phyloP scores from a whole-genome alignment of 2,329 filamentous ascomycete species.

The Talaromyces albobiverticillius region DNA sequence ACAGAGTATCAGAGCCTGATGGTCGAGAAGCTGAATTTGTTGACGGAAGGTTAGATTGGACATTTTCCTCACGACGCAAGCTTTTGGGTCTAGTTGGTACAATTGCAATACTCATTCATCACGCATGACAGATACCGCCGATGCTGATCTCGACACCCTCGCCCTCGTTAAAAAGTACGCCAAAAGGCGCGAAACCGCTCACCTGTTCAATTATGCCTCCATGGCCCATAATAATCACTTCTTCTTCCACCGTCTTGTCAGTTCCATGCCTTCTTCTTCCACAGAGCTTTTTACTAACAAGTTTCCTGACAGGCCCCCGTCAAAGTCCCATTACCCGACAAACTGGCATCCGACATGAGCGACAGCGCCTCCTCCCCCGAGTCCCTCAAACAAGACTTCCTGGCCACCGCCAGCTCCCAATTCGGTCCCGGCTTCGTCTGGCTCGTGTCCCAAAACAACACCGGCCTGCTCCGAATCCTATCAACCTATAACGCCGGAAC shows the following conservation, averaged over 20 bases:
- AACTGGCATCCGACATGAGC: constrained; percentile 60
- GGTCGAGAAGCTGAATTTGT: constrained; percentile 70
- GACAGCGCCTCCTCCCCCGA: constrained; percentile 77
- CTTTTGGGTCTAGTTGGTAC: too few relatives aligned
- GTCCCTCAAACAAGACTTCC: constrained; percentile 74
- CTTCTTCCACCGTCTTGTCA: constrained; percentile 48
- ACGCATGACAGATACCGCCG: constrained; percentile 56
- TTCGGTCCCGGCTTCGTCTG: constrained; percentile 97
- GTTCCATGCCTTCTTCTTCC: not conserved
- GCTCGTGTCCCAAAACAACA: constrained; percentile 66
- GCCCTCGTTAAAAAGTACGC: constrained; percentile 71
- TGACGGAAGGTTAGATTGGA: constrained; percentile 62
- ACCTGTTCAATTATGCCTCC: constrained; percentile 91
- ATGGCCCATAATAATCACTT: constrained; percentile 88
- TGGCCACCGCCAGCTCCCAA: constrained; percentile 80
- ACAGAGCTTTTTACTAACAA: not conserved
- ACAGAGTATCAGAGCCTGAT: constrained; percentile 74
- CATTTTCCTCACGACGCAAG: not conserved
- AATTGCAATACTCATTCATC: not conserved
- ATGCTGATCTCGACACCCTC: constrained; percentile 61
- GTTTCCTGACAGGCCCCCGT: constrained; percentile 34
- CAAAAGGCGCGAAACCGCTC: constrained; percentile 72
- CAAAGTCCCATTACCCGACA: constrained; percentile 52
- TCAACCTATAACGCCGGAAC: constrained; percentile 89
- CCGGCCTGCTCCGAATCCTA: constrained; percentile 63